Evolutionary conservation across 2,329 filamentous ascomycete species (phyloP).

Genomic region (Pestalotiopsis sp.): DNA sequence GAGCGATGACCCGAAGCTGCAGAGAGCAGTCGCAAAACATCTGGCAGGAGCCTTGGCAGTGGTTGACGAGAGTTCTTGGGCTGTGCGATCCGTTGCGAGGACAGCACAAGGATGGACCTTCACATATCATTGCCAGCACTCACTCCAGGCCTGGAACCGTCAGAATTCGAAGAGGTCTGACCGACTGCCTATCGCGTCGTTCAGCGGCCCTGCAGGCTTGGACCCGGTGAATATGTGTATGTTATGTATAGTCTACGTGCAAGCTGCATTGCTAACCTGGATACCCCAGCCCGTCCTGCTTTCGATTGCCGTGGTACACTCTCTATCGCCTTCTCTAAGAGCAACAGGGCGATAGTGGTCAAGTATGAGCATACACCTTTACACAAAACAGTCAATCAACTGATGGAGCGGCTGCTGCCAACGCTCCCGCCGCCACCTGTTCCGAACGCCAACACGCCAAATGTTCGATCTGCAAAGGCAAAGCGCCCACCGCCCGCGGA

Average conservation of each 20-base stretch:
- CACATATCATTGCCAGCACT: constrained; percentile 56
- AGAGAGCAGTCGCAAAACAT: constrained; percentile 51
- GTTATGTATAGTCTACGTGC: constrained; percentile 15
- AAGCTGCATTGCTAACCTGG: neutral
- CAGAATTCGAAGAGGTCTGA: constrained; percentile 44
- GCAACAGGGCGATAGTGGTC: constrained; percentile 49
- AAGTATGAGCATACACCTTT: constrained; percentile 60
- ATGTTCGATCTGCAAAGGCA: constrained; percentile 22
- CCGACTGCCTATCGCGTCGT: constrained; percentile 49
- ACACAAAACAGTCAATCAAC: constrained; percentile 57
- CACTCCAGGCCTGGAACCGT: constrained; percentile 52
- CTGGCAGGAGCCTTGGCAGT: constrained; percentile 46
- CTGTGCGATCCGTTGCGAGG: constrained; percentile 45
- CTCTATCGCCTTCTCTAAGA: constrained; percentile 51
- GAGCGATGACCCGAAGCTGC: constrained; percentile 48
- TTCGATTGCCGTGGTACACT: constrained; percentile 61
- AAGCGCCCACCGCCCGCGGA: constrained; percentile 27
- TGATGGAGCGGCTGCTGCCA: constrained; percentile 50
- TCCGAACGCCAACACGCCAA: constrained; percentile 24
- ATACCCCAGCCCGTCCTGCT: constrained; percentile 53
- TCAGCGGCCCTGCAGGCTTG: constrained; percentile 47
- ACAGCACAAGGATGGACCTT: constrained; percentile 55
- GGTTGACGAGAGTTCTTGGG: constrained; percentile 54
- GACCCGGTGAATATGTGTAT: constrained; percentile 49
- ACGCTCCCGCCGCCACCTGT: constrained; percentile 36